Conservation (phyloP, 768 basidiomycete species). For the Tubosaeta brunneosetosa region DNA sequence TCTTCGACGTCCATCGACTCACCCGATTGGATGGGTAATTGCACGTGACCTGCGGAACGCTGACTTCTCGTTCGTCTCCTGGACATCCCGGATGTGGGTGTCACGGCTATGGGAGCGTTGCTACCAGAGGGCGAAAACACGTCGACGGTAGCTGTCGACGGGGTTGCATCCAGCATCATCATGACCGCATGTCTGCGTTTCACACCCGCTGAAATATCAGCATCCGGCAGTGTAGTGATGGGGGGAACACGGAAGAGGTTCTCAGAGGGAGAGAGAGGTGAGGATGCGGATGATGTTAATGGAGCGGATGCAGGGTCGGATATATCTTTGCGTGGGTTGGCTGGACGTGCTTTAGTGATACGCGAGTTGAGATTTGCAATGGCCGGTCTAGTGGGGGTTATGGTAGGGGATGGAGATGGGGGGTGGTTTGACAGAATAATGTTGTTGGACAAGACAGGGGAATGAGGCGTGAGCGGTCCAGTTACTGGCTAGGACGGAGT, state of each 20-base stretch:
- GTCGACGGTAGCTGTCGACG: constrained; percentile 36
- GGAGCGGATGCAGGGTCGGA: constrained; percentile 15
- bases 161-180: constrained; percentile 64
- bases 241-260: constrained; percentile 26
- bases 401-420: constrained; percentile 28
- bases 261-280: constrained; percentile 27
- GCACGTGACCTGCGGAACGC: constrained; percentile 35
- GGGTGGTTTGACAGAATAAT: constrained; percentile 15
- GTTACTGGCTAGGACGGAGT: constrained; percentile 12
- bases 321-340: constrained; percentile 26
- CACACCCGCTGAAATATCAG: constrained; percentile 46
- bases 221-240: constrained; percentile 29
- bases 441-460: constrained; percentile 21
- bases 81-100: constrained; percentile 28
- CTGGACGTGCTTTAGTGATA: constrained; percentile 27
- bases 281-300: constrained; percentile 13
- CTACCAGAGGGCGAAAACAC: constrained; percentile 37
- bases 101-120: constrained; percentile 18
- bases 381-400: constrained; percentile 15
- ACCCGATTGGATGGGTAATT: constrained; percentile 36
- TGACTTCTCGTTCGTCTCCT: constrained; percentile 56
- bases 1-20: constrained; percentile 77
- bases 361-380: constrained; percentile 17
- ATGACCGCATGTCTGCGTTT: constrained; percentile 78
- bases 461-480: constrained; percentile 32